Evolutionary conservation across 2,329 filamentous ascomycete species (phyloP).

Genomic region (Penicillium sp.): DNA sequence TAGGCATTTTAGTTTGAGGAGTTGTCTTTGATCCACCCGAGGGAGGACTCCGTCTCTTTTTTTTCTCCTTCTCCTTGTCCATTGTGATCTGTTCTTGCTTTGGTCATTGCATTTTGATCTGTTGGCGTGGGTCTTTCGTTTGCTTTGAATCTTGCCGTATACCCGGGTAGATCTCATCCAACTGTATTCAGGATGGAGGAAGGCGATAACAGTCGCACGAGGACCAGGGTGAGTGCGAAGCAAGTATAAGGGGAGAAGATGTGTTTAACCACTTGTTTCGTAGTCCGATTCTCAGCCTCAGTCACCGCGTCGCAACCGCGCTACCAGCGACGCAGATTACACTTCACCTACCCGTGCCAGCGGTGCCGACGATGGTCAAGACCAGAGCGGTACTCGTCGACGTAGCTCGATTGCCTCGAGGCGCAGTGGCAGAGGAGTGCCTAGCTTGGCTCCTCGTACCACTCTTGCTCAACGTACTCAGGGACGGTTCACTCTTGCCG

Average conservation of each 20-base stretch:
- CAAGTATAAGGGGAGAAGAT: neutral
- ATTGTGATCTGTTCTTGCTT: neutral
- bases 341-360: slow-evolving; percentile 16
- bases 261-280: neutral
- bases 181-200: neutral
- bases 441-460: slow-evolving; percentile 27
- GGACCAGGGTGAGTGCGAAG: slow-evolving; percentile 14
- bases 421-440: slow-evolving; percentile 18
- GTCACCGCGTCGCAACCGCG: slow-evolving; percentile 1
- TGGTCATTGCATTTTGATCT: neutral
- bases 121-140: neutral
- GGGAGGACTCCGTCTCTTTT: neutral
- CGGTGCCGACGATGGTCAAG: slow-evolving; percentile 3
- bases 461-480: slow-evolving; percentile 30
- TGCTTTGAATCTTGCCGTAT: neutral
- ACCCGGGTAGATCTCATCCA: neutral
- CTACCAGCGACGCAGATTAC: slow-evolving; percentile 9
- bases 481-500: slow-evolving; percentile 34
- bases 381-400: slow-evolving; percentile 15
- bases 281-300: slow-evolving; percentile 13
- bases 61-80: neutral
- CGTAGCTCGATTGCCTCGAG: slow-evolving; percentile 24
- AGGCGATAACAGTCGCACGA: slow-evolving; percentile 1
- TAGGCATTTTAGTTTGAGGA: neutral
- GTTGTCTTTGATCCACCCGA: slow-evolving; percentile 1